Percentiles rank a stretch among this genome's conserved stretches.
Conservation (phyloP, 1,139 yeast species). For the Pichia sp. region DNA sequence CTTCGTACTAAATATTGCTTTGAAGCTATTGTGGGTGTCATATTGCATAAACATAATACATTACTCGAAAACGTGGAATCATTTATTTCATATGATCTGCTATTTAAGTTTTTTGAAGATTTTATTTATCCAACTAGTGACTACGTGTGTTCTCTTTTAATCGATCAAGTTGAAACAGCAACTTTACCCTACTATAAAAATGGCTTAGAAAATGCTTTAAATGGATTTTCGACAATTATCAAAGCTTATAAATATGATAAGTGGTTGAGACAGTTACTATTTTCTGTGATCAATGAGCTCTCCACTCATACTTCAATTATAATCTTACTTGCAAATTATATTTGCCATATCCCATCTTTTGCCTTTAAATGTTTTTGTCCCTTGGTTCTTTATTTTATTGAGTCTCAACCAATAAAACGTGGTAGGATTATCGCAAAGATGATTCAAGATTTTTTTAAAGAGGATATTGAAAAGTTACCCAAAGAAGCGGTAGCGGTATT, state of each 20-base stretch:
- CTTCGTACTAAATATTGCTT: constrained; percentile 30
- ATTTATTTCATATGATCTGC: constrained; percentile 22
- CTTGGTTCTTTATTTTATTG: constrained; percentile 26
- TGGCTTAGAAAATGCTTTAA: constrained; percentile 13
- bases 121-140: constrained; percentile 33
- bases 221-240: constrained; percentile 18
- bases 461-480: constrained; percentile 12
- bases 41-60: constrained; percentile 27
- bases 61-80: constrained; percentile 10
- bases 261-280: constrained; percentile 26
- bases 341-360: constrained; percentile 21
- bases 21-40: constrained; percentile 37
- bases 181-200: constrained; percentile 13
- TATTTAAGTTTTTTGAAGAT: constrained; percentile 17
- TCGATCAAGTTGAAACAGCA: constrained; percentile 24
- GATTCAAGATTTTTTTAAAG: constrained; percentile 21
- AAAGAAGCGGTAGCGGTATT: constrained; percentile 31
- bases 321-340: constrained; percentile 25
- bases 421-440: constrained; percentile 16
- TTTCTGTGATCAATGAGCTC: constrained; percentile 35
- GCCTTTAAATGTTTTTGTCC: constrained; percentile 20
- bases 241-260: constrained; percentile 21
- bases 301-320: constrained; percentile 16
- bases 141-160: constrained; percentile 32
- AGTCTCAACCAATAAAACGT: constrained; percentile 15